phyloP scores from a whole-genome alignment of 257 asterid species.

The Solanum chiquidenum region DNA sequence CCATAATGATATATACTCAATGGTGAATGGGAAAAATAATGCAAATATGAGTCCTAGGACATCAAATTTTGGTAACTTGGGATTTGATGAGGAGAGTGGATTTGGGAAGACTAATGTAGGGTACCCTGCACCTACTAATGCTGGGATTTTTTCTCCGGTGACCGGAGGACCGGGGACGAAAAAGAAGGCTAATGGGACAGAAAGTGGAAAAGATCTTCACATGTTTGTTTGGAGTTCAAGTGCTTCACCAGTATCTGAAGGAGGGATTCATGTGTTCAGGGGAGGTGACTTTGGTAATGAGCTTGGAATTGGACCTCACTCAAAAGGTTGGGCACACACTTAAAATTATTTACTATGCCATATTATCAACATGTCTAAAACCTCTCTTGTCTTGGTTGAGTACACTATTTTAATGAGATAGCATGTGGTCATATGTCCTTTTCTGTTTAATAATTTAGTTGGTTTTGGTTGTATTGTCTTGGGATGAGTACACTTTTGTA shows the following conservation, averaged over 20 bases:
- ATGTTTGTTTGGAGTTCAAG: constrained; percentile 39
- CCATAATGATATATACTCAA: constrained; percentile 41
- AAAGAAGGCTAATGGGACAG: constrained; percentile 12
- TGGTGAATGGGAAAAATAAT: constrained; percentile 34
- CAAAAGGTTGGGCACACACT: constrained; percentile 49
- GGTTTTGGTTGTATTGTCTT: constrained; percentile 2
- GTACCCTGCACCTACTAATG: constrained; percentile 7
- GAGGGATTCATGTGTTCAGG: constrained; percentile 84
- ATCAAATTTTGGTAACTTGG: constrained; percentile 35
- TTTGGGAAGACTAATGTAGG: background rate
- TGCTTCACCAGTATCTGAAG: constrained; percentile 40
- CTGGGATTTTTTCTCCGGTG: background rate
- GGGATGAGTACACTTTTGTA: constrained; percentile 1
- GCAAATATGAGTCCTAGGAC: constrained; percentile 34
- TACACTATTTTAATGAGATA: background rate
- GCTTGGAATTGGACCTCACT: constrained; percentile 54
- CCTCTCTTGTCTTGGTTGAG: constrained; percentile 5
- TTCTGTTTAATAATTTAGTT: background rate
- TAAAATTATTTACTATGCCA: background rate
- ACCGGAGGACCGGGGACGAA: background rate
- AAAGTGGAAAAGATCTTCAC: constrained; percentile 25
- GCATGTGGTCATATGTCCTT: background rate
- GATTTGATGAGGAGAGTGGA: constrained; percentile 47
- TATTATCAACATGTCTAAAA: background rate
- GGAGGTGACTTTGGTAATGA: constrained; percentile 70